These are phyloP conservation scores for Leucoagaricus sp. DNA, from an alignment of 1,284 basidiomycete species.

Conservation along the genomic window DNA sequence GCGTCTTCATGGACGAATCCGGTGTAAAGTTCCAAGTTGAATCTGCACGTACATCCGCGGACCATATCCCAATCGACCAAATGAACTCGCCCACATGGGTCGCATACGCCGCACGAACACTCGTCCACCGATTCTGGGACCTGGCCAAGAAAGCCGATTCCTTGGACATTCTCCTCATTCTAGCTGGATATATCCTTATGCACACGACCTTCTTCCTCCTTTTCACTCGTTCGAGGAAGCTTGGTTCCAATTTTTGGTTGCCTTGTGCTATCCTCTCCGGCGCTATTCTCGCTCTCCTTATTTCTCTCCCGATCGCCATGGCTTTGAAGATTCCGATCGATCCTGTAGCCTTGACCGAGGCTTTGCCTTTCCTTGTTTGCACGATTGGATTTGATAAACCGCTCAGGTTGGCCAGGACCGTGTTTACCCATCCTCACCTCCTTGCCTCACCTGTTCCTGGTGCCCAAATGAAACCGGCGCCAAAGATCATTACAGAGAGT, in stretches of 20 bases:
- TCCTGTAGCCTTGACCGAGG: conserved; percentile 91
- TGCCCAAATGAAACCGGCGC: conserved; percentile 67
- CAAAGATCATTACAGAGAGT: conserved; percentile 83
- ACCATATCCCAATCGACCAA: conserved; percentile 30
- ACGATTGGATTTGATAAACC: conserved; percentile 99
- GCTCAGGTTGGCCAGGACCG: conserved; percentile 86
- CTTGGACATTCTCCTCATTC: conserved; percentile 92
- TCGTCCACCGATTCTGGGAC: conserved; percentile 85
- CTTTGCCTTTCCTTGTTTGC: conserved; percentile 96
- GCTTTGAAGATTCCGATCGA: conserved; percentile 87
- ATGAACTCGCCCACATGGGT: conserved; percentile 81
- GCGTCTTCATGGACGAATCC: conserved; percentile 25
- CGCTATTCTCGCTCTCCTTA: conserved; percentile 85
- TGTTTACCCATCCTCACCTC: conserved; percentile 86
- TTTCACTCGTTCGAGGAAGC: conserved; percentile 82
- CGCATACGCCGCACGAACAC: conserved; percentile 79
- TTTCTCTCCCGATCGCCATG: conserved; percentile 85
- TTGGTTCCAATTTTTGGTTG: conserved; percentile 91
- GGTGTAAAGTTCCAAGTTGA: conserved; percentile 36
- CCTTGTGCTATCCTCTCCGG: conserved; percentile 84
- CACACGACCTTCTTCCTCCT: conserved; percentile 93
- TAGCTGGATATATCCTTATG: conserved; percentile 97
- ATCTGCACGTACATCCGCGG: conserved; percentile 20
- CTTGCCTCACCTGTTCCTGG: conserved; percentile 40
- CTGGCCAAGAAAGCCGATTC: conserved; percentile 93